These are phyloP conservation scores for Psidium guajava DNA, from an alignment of 345 rosid species.

Conservation along the genomic window DNA sequence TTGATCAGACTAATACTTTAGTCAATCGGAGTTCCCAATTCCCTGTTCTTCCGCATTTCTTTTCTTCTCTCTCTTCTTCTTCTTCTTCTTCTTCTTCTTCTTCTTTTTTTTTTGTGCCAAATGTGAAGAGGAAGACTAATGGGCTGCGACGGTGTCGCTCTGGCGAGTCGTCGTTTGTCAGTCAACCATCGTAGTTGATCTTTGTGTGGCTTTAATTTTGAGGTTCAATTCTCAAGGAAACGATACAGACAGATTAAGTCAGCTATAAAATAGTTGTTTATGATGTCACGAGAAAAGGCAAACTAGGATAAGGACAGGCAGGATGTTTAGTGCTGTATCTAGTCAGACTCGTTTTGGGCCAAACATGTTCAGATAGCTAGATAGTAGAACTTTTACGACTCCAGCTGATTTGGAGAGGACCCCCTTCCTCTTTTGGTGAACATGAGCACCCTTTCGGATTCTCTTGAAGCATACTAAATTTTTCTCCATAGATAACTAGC, in stretches of 20 bases:
- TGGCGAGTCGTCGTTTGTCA: neutral
- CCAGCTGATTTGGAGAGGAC: neutral
- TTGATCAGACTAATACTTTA: neutral
- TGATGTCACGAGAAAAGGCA: neutral
- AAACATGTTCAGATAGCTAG: neutral
- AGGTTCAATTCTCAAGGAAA: neutral
- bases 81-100: accelerated
- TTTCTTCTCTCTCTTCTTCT: neutral
- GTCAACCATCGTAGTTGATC: neutral
- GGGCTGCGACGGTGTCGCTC: neutral
- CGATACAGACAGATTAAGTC: neutral
- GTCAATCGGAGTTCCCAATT: neutral
- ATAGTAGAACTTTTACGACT: neutral
- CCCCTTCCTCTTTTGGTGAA: accelerated
- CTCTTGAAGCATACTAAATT: neutral
- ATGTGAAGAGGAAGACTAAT: neutral
- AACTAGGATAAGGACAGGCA: neutral
- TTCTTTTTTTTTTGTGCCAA: neutral
- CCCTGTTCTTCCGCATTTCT: neutral
- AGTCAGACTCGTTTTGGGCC: neutral
- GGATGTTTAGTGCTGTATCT: neutral
- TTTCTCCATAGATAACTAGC: neutral
- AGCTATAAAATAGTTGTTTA: neutral
- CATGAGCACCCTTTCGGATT: neutral
- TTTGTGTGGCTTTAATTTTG: neutral